Base-by-base conservation (phyloP, 495 filamentous ascomycete genomes). In the Neurospora sp. region DNA sequence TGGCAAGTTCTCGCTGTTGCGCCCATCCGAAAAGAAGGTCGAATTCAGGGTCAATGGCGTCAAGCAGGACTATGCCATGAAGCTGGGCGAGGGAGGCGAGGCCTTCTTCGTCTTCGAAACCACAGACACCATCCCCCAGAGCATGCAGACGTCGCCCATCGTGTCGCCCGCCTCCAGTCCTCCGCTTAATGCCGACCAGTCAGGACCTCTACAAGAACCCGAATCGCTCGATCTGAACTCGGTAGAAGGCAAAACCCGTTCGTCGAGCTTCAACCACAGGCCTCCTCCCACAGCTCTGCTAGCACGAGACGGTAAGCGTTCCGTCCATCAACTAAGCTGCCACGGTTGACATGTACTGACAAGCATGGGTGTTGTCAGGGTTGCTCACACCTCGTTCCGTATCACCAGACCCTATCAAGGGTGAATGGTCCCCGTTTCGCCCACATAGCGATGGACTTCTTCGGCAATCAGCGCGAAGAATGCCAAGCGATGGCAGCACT, bases 81-180 rank as follows among this genome's bases (percentile, higher is more conserved):
- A 99, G 82, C 87, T 99, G 16, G 96, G 96, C 31, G 96, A 99
- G 80, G 96, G 93, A 9, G 96, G 96, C 41, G 96, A 99, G 83
- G 96, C 96, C 6, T 98, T 99, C 81, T 99, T 99, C 80, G 93
- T 99, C 44, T 98, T 99, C 79, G 95, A 97, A 83, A 98, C 96
- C 5, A 91, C 89, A 23, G 92, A 94, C 76, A 90, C 88, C 72
- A 95, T 99, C 71, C 96, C 96, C 27, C 91, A 90, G 77, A 93
- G 91, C 69, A 81, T 98, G 78, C 96, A 98, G 82, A 99, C 96
- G 9, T 98, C 95, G 14, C 96, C 96, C 37, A 83, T 97, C 60
- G 92, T 97, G 44, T 97, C 94, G 46, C 96, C 96, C 12, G 91
- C 90, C 37, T 86, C 89, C 12, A 97, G 94, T 76, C 96, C 96